Evolutionary conservation across 116 monocot species (phyloP), one percentile per base, ranked within the genome.

Genomic region (Papilionanthe hybrid): DNA sequence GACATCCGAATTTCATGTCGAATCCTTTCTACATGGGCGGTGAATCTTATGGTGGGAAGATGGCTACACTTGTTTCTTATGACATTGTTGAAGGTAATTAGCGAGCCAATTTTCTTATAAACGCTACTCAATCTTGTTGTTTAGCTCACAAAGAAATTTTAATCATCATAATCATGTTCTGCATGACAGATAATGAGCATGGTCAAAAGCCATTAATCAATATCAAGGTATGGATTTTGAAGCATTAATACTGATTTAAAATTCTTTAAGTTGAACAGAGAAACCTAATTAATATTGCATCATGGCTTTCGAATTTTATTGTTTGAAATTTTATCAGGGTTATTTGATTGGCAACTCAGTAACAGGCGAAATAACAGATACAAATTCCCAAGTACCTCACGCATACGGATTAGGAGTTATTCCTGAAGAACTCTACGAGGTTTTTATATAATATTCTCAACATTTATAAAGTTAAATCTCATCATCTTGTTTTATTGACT

Each of bases 41-140:
- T 19, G 78, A 78, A 10, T 78, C 78, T 42, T 78, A 78, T 65
- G 60, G 41, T 42, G 78, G 78, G 42, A 78, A 78, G 65, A 43
- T 78, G 42, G 43, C 65, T 5, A 25, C 78, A 1, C 42, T 78
- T 15, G 22, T 78, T 25, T 17, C 78, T 43, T 23, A 63, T 63
- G 78, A 45, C 13, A 78, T 78, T 29, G 44, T 44, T 0, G 11
- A 12, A 63, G 63, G 78, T 78, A 18, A 8, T n/a, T 20, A 43
- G 43, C 8, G 2, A 43, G 43, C n/a, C 29, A 43, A 17, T 43
- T 27, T 2, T 32, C 30, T 32, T 17, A 53, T 53, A 17, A 53
- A 18, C 13, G 17, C 17, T 53, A 15, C 2, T 17, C 3, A 53
- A 15, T 53, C 53, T 17, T 5, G 3, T 12, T 71, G 17, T 30